phyloP scores from a whole-genome alignment of 495 filamentous ascomycete species.

The Penicillium turbatum region DNA sequence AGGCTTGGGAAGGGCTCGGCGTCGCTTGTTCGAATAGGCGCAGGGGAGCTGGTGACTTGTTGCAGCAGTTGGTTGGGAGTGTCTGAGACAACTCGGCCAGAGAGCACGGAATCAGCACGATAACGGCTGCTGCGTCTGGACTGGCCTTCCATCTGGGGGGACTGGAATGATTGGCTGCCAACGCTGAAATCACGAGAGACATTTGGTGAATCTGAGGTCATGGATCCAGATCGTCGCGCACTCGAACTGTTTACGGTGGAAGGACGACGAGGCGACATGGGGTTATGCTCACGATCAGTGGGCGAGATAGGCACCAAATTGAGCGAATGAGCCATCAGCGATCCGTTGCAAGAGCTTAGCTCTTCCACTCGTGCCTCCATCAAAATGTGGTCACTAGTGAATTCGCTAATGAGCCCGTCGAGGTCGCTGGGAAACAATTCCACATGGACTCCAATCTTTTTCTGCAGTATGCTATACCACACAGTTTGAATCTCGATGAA shows the following conservation, averaged over 20 bases:
- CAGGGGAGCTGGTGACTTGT: conserved; percentile 23
- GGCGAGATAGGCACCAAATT: conserved; percentile 54
- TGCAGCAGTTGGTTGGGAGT: conserved; percentile 30
- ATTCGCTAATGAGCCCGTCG: conserved; percentile 63
- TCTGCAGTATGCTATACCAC: conserved; percentile 76
- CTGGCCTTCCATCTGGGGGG: conserved; percentile 31
- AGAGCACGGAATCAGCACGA: conserved; percentile 33
- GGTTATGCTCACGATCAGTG: conserved; percentile 21
- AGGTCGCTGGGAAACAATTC: conserved; percentile 63
- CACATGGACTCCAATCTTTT: conserved; percentile 71
- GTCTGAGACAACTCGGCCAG: conserved; percentile 21
- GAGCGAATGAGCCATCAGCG: conserved; percentile 48
- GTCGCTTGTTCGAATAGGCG: conserved; percentile 11
- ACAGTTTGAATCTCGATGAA: conserved; percentile 75
- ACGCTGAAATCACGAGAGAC: conserved; percentile 48
- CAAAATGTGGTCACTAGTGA: conserved; percentile 67
- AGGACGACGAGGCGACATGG: conserved; percentile 37
- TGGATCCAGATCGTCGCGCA: conserved; percentile 58
- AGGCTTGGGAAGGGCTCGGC: conserved; percentile 38
- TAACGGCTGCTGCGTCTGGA: conserved; percentile 26
- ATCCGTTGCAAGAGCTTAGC: conserved; percentile 56
- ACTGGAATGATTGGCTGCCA: conserved; percentile 34
- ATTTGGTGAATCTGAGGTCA: conserved; percentile 60
- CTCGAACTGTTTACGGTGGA: conserved; percentile 43
- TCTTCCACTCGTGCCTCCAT: conserved; percentile 46